These are phyloP conservation scores for Pleurotus ostreatus DNA, from an alignment of 768 basidiomycete species.

Conservation along the genomic window DNA sequence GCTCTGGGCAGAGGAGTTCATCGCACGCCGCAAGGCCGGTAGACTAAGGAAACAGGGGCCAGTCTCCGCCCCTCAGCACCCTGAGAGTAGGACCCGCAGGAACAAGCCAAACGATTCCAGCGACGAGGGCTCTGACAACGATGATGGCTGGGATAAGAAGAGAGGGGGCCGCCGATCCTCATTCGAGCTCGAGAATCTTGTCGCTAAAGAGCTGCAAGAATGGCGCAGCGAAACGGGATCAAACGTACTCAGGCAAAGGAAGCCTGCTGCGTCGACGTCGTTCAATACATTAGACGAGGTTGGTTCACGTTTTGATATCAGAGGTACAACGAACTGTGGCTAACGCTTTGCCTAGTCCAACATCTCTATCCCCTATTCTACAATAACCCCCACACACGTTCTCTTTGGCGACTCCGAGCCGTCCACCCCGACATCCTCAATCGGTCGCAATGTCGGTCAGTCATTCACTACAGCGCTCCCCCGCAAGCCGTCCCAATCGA, in stretches of 20 bases:
- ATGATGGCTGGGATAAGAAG: slow-evolving; percentile 5
- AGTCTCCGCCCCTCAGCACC: slow-evolving; percentile 13
- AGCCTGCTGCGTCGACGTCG: slow-evolving; percentile 12
- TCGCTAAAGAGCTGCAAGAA: slow-evolving; percentile 45
- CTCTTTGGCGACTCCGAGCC: slow-evolving; percentile 31
- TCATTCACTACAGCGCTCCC: not conserved
- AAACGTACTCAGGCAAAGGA: slow-evolving; percentile 29
- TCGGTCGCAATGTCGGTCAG: not conserved
- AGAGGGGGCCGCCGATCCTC: slow-evolving; percentile 13
- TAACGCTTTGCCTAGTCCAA: slow-evolving; percentile 32
- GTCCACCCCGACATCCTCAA: slow-evolving; percentile 10
- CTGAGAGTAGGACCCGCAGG: slow-evolving; percentile 16
- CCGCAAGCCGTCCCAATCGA: not conserved
- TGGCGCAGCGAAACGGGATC: slow-evolving; percentile 45
- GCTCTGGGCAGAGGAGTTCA: slow-evolving; percentile 37
- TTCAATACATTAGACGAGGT: slow-evolving; percentile 47
- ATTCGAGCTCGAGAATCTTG: slow-evolving; percentile 51
- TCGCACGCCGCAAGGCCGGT: slow-evolving; percentile 27
- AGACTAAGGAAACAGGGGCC: slow-evolving; percentile 24
- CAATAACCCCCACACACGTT: slow-evolving; percentile 46
- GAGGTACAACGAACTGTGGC: too few species aligned
- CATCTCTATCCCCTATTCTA: slow-evolving; percentile 37
- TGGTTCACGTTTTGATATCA: slow-evolving; percentile 6
- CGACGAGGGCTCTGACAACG: slow-evolving; percentile 10
- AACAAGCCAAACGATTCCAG: slow-evolving; percentile 6